Conservation (phyloP, 345 rosid species). For the Orychophragmus violaceus region DNA sequence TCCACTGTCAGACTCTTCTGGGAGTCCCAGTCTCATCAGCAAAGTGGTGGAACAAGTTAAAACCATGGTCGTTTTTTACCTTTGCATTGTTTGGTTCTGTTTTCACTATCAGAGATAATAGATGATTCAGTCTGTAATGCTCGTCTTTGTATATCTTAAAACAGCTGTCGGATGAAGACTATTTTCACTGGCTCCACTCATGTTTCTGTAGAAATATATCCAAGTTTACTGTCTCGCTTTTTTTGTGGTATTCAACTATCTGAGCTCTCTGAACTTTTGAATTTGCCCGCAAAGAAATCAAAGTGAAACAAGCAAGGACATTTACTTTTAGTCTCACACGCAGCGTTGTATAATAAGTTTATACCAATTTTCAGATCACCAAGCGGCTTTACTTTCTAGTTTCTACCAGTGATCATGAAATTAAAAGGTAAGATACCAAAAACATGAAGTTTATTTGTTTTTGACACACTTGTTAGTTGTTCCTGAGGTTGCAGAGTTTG, state of each 20-base stretch:
- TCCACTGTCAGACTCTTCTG: conserved; percentile 66
- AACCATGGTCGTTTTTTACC: not conserved
- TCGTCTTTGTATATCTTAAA: conserved; percentile 20
- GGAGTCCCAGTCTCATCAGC: conserved; percentile 48
- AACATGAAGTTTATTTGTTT: not conserved
- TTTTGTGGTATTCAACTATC: not conserved
- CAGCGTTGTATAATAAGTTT: not conserved
- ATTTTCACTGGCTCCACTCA: not conserved
- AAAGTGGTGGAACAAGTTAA: conserved; percentile 20
- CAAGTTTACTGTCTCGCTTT: not conserved
- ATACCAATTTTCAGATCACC: not conserved
- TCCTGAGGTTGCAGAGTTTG: not conserved
- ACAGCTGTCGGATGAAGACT: not conserved
- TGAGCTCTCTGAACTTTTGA: not conserved
- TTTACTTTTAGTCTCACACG: not conserved
- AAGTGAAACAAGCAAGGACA: not conserved
- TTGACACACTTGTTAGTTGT: not conserved
- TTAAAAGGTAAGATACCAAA: conserved; percentile 4
- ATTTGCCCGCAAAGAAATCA: not conserved
- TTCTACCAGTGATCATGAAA: not conserved
- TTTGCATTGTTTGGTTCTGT: not conserved
- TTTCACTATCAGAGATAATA: not conserved
- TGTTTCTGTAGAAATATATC: not conserved
- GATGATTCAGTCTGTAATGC: not conserved
- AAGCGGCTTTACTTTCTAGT: not conserved